phyloP scores from a whole-genome alignment of 768 basidiomycete genomes.

The Tricholoma furcatifolium region DNA sequence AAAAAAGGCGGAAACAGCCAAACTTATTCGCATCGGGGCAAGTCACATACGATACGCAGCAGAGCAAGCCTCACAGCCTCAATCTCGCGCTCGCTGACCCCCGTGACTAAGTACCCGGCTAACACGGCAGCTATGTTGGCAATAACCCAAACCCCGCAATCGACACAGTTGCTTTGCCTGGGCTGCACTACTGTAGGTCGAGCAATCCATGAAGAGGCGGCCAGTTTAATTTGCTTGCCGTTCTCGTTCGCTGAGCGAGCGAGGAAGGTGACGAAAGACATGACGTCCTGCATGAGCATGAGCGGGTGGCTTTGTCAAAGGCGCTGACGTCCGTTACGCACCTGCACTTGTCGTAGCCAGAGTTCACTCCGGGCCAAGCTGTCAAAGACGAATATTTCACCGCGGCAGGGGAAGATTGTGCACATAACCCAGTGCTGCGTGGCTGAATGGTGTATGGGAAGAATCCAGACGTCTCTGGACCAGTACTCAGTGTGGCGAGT shows the following conservation, averaged over 20 bases:
- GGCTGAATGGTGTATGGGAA: constrained; percentile 31
- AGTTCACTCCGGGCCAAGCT: too few relatives aligned
- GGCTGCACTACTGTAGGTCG: not conserved
- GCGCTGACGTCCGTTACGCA: too few relatives aligned
- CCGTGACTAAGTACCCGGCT: not conserved
- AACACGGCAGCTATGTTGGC: not conserved
- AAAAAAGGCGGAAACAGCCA: too few relatives aligned
- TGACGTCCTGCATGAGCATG: too few relatives aligned
- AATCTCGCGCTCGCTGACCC: not conserved
- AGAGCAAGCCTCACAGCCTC: too few relatives aligned
- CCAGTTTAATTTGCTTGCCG: not conserved
- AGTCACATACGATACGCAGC: too few relatives aligned
- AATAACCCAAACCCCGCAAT: not conserved
- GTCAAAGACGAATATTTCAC: too few relatives aligned
- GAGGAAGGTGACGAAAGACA: constrained; percentile 7
- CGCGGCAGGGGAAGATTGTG: too few relatives aligned
- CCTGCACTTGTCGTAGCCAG: too few relatives aligned
- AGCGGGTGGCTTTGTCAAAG: too few relatives aligned
- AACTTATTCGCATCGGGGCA: too few relatives aligned
- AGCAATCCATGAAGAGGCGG: not conserved
- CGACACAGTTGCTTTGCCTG: not conserved
- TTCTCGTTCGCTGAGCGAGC: not conserved
- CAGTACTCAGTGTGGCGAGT: constrained; percentile 22
- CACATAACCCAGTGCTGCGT: too few relatives aligned
- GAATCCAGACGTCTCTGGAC: constrained; percentile 30